Evolutionary conservation across 2,329 filamentous ascomycete species (phyloP), one percentile per base, ranked within the genome.

Genomic region (Coniella vitis): DNA sequence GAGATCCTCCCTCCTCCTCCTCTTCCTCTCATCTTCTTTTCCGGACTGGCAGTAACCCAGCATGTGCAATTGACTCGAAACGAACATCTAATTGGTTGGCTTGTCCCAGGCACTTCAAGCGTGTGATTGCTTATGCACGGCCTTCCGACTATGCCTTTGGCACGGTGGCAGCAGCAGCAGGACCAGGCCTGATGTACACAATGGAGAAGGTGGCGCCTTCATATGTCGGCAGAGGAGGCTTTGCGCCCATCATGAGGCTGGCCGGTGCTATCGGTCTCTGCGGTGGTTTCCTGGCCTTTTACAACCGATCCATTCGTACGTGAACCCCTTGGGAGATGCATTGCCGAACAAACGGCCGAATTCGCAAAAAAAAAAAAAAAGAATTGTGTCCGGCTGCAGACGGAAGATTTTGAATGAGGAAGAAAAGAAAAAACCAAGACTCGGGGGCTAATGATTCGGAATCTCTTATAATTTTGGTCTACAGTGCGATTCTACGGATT

Each of bases 401-500:
- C n/a, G n/a, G n/a, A n/a, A n/a, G n/a, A n/a, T n/a, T n/a, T n/a
- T n/a, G n/a, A n/a, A n/a, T n/a, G n/a, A n/a, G n/a, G n/a, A n/a
- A n/a, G n/a, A n/a, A n/a, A n/a, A n/a, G n/a, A n/a, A n/a, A n/a
- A n/a, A n/a, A n/a, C n/a, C n/a, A n/a, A n/a, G n/a, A n/a, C n/a
- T n/a, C n/a, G n/a, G n/a, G n/a, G n/a, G n/a, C n/a, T n/a, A n/a
- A n/a, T n/a, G n/a, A n/a, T n/a, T n/a, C n/a, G n/a, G n/a, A n/a
- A n/a, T n/a, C n/a, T n/a, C n/a, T n/a, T n/a, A n/a, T n/a, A n/a
- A n/a, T n/a, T n/a, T n/a, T n/a, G 7, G 43, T 31, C 19, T 39
- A 55, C 63, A 95, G 90, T 91, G 62, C 87, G 93, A 57, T 97
- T 98, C 72, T 97, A 96, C 72, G 93, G 93, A 61, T 88, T 90